phyloP scores from a whole-genome alignment of 805 yeast genomes.

The Nakazawaea siamensis region DNA sequence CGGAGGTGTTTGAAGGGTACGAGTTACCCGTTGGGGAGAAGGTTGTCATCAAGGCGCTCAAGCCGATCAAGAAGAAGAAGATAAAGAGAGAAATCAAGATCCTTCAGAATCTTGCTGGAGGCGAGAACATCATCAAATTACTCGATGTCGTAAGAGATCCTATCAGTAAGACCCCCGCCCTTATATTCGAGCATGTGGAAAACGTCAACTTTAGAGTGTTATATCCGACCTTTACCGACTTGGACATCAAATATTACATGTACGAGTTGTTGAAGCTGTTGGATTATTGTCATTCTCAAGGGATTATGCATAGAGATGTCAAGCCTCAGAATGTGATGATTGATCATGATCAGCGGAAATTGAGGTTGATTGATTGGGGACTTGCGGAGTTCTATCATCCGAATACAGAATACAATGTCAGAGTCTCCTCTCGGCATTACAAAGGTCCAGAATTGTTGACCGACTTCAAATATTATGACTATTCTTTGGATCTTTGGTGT shows the following conservation, averaged over 20 bases:
- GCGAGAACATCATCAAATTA: constrained; percentile 72
- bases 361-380: constrained; percentile 93
- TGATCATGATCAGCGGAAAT: constrained; percentile 61
- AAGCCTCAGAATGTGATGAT: constrained; percentile 96
- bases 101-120: constrained; percentile 75
- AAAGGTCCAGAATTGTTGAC: constrained; percentile 91
- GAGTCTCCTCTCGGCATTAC: constrained; percentile 89
- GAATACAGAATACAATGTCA: constrained; percentile 81
- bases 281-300: constrained; percentile 89
- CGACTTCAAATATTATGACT: constrained; percentile 82
- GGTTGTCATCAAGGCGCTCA: constrained; percentile 82
- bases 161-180: constrained; percentile 74
- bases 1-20: constrained; percentile 89
- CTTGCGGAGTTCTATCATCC: constrained; percentile 90
- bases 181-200: constrained; percentile 77
- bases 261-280: constrained; percentile 74
- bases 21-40: constrained; percentile 53
- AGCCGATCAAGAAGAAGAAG: constrained; percentile 90
- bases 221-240: constrained; percentile 68
- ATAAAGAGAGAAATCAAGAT: constrained; percentile 86
- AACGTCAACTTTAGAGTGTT: constrained; percentile 77
- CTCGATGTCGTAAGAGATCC: constrained; percentile 79
- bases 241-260: constrained; percentile 78
- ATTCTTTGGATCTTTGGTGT: constrained; percentile 89
- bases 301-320: constrained; percentile 93